These are phyloP conservation scores for Coemansia sp. DNA, from an alignment of 192 early-diverging fungal species.

Conservation along the genomic window DNA sequence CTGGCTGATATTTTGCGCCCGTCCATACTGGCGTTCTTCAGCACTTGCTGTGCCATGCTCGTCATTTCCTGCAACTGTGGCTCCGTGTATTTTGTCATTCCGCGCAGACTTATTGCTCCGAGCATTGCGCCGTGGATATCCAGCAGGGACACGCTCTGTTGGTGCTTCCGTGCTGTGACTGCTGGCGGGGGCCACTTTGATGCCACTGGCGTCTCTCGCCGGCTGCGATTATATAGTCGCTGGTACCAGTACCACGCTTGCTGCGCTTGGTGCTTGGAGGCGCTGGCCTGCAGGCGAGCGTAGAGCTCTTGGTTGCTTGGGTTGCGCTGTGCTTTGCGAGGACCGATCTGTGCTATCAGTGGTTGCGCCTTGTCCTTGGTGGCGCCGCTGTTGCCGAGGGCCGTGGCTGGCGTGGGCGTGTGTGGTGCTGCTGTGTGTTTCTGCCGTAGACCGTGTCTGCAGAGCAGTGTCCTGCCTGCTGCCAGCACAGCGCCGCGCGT, in stretches of 20 bases:
- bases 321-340: no score
- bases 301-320: no score
- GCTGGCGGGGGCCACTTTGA: background rate
- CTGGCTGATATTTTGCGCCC: background rate
- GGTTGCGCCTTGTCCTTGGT: no score
- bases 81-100: background rate
- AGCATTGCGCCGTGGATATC: background rate
- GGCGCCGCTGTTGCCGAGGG: no score
- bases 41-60: background rate
- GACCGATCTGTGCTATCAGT: no score
- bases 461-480: no score
- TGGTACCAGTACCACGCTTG: constrained; percentile 8
- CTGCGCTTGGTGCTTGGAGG: background rate
- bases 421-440: no score
- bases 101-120: background rate
- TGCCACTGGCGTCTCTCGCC: background rate
- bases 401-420: no score
- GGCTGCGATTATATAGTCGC: background rate
- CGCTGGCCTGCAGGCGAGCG: background rate
- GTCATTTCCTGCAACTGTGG: background rate
- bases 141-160: background rate
- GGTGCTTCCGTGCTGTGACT: background rate
- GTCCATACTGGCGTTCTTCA: background rate
- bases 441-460: no score
- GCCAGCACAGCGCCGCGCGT: no score